Conservation (phyloP, 306 rosid species). For the Quercus rubra region DNA sequence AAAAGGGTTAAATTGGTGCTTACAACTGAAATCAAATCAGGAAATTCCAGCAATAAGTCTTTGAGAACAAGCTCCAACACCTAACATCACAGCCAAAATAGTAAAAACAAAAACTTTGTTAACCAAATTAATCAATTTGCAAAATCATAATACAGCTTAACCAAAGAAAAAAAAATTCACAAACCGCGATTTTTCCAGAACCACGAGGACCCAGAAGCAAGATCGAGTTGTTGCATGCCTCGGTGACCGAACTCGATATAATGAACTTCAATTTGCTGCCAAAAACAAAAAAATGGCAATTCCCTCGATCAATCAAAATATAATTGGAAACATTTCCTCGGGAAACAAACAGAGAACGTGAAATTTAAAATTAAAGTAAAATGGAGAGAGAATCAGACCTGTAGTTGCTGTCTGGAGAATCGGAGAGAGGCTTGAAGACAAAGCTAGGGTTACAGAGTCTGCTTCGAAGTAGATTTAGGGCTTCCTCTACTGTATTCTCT, state of each 20-base stretch:
- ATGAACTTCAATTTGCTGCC: constrained; percentile 80
- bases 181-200: constrained; percentile 73
- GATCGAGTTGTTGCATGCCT: constrained; percentile 86
- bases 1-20: background rate
- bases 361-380: background rate
- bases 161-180: constrained; percentile 1
- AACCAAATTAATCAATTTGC: background rate
- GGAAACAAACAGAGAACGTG: constrained; percentile 13
- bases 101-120: background rate
- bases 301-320: background rate
- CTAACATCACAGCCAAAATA: constrained; percentile 28
- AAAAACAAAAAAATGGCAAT: background rate
- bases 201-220: constrained; percentile 94
- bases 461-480: constrained; percentile 53
- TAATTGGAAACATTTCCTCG: background rate
- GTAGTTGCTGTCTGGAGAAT: constrained; percentile 58
- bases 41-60: constrained; percentile 59
- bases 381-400: constrained; percentile 31
- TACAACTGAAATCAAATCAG: constrained; percentile 78
- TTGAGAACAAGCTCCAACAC: constrained; percentile 76
- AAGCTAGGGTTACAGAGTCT: constrained; percentile 61
- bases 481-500: constrained; percentile 43
- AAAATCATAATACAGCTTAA: background rate
- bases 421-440: constrained; percentile 39
- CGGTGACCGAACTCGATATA: constrained; percentile 72